Percentiles rank a stretch among this genome's conserved stretches.
Conservation (phyloP, 2,329 filamentous ascomycete genomes). For the Xylariaceae sp. region DNA sequence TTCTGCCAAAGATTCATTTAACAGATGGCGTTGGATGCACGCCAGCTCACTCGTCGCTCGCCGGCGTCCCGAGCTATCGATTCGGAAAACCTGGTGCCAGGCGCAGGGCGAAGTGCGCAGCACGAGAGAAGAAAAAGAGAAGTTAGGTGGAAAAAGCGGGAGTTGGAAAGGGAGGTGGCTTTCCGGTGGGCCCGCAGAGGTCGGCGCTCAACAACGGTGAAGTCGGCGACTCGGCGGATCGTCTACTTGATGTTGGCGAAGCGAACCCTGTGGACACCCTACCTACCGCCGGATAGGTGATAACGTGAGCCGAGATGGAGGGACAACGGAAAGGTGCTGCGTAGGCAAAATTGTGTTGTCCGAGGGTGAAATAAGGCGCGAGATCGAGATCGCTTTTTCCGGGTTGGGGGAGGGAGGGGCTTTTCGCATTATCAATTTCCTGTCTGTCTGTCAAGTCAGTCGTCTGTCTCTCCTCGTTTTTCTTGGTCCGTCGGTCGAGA, state of each 20-base stretch:
- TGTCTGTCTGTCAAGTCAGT: background rate
- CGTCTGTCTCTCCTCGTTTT: too few species aligned
- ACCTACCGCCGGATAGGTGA: too few species aligned
- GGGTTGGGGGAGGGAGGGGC: background rate
- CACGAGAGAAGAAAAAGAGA: background rate
- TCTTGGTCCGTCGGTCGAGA: too few species aligned
- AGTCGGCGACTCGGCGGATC: too few species aligned
- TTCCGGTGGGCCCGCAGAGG: too few species aligned
- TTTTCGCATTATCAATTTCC: slow-evolving; percentile 1
- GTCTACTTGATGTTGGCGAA: too few species aligned
- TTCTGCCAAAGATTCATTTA: slow-evolving; percentile 12
- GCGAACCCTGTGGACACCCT: too few species aligned
- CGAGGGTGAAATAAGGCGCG: background rate
- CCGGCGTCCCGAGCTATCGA: too few species aligned
- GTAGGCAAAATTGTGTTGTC: background rate
- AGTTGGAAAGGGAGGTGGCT: background rate
- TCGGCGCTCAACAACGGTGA: too few species aligned
- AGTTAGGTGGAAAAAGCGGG: background rate
- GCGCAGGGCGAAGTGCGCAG: background rate
- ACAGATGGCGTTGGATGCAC: slow-evolving; percentile 22
- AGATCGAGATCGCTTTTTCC: background rate
- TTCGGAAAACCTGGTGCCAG: background rate
- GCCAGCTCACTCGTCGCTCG: slow-evolving; percentile 10
- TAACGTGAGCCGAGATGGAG: background rate
- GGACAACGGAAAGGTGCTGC: background rate